Base-by-base conservation (phyloP, 768 basidiomycete genomes). In the Zangia roseola region DNA sequence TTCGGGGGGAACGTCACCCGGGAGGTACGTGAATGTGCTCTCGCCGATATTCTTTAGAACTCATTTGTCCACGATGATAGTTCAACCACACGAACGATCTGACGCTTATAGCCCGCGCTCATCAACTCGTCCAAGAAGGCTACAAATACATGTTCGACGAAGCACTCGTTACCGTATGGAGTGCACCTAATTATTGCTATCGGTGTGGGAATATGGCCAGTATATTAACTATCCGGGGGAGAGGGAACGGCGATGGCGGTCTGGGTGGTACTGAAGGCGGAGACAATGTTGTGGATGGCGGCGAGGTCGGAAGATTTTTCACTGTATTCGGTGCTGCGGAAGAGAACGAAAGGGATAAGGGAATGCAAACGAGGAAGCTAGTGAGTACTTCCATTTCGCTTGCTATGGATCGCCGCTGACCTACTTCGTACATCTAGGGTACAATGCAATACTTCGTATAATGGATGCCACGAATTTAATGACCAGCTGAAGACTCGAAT, bases 111-210 rank as follows among this genome's bases (percentile, higher is more conserved):
- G 94, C 94, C 3, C 83, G 95, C 30, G 95, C 95, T 1, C 95
- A 98, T 67, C 95, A 98, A 63, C 84, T 98, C 17, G 95, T 97
- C 1, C 92, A 94, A 67, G 92, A 94, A 68, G 92, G 93, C 2
- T 94, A 81, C 73, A 98, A 97, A 71, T 86, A 94, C 65, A 95
- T 97, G 95, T 97, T 97, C 58, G 90, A 97, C 63, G 81, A 86
- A 53, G 78, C 85, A 54, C 88, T 95, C 17, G 92, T 94, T 12
- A 95, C 92, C 0, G 92, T 95, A 10, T 95, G 92, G 92, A 86
- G 83, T 6, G 92, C 92, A 42, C 90, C 91, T 25, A 94, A 92
- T 61, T 92, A 92, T 63, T 94, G 84, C 64, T 84, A 84, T 55
- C 71, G 84, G 25, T 91, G 91, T 61, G 92, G 94, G 14, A 98